Conservation (phyloP, 805 yeast species). For the Kluyveromyces starmeri region DNA sequence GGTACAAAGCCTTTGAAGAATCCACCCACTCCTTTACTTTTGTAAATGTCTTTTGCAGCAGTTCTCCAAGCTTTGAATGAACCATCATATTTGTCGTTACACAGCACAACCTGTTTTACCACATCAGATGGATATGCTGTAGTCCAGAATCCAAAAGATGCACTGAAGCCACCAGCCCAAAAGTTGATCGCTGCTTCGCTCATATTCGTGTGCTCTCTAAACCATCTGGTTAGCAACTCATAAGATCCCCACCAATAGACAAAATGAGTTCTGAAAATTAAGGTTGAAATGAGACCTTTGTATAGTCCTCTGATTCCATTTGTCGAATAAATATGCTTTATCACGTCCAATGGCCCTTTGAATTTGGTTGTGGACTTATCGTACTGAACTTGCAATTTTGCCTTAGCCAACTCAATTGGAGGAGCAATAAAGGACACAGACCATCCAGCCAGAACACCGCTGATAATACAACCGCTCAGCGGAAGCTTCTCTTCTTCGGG, state of each 20-base stretch:
- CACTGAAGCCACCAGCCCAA: conserved; percentile 88
- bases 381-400: conserved; percentile 82
- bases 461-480: conserved; percentile 61
- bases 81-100: conserved; percentile 66
- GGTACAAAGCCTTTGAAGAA: conserved; percentile 79
- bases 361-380: conserved; percentile 61
- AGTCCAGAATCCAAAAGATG: conserved; percentile 74
- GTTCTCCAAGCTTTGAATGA: conserved; percentile 60
- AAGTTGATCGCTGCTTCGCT: conserved; percentile 68
- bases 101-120: conserved; percentile 76
- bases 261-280: conserved; percentile 81
- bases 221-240: conserved; percentile 64
- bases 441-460: conserved; percentile 76
- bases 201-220: conserved; percentile 54
- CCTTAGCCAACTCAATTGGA: conserved; percentile 84
- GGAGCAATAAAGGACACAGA: conserved; percentile 95
- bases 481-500: conserved; percentile 57
- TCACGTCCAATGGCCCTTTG: conserved; percentile 75
- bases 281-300: conserved; percentile 75
- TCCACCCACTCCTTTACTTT: conserved; percentile 53
- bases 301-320: conserved; percentile 68
- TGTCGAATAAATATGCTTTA: conserved; percentile 44
- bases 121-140: conserved; percentile 87
- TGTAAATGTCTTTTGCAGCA: conserved; percentile 63
- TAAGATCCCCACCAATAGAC: conserved; percentile 93